A percentile compares a stretch with the other conserved stretches of the same genome.
These are phyloP conservation scores for Vinca minor DNA, from an alignment of 257 asterid species.

Conservation along the genomic window DNA sequence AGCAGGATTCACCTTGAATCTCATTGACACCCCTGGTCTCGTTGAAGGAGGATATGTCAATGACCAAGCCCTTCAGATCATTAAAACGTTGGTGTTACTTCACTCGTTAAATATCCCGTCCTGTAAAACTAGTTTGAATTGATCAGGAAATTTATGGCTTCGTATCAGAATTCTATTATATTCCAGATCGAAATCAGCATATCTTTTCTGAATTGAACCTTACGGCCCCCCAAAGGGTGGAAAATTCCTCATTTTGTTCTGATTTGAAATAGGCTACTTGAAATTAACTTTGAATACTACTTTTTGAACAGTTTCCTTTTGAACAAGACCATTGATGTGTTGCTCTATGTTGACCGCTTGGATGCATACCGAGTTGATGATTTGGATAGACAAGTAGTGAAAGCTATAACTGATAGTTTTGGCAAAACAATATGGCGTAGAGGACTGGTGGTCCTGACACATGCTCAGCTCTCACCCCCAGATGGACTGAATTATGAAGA, in stretches of 20 bases:
- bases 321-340: slow-evolving; percentile 84
- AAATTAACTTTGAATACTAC: slow-evolving; percentile 4
- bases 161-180: background rate
- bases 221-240: too few relatives aligned
- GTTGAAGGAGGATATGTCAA: slow-evolving; percentile 91
- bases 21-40: slow-evolving; percentile 93
- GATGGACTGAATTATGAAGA: slow-evolving; percentile 87
- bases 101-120: background rate
- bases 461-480: slow-evolving; percentile 98
- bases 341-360: slow-evolving; percentile 96
- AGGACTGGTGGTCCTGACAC: slow-evolving; percentile 76
- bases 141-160: background rate
- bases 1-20: slow-evolving; percentile 78
- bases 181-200: background rate
- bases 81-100: slow-evolving; percentile 50
- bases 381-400: slow-evolving; percentile 80
- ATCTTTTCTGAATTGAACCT: background rate
- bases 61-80: slow-evolving; percentile 71
- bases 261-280: background rate
- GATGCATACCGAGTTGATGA: slow-evolving; percentile 95
- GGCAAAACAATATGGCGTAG: slow-evolving; percentile 84
- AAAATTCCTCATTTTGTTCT: background rate
- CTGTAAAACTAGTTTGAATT: background rate
- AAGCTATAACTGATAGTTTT: slow-evolving; percentile 73
- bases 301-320: slow-evolving; percentile 63